A percentile compares a stretch with the other conserved stretches of the same genome.
phyloP scores from a whole-genome alignment of 2,329 filamentous ascomycete species.

The Botrytis cinerea region DNA sequence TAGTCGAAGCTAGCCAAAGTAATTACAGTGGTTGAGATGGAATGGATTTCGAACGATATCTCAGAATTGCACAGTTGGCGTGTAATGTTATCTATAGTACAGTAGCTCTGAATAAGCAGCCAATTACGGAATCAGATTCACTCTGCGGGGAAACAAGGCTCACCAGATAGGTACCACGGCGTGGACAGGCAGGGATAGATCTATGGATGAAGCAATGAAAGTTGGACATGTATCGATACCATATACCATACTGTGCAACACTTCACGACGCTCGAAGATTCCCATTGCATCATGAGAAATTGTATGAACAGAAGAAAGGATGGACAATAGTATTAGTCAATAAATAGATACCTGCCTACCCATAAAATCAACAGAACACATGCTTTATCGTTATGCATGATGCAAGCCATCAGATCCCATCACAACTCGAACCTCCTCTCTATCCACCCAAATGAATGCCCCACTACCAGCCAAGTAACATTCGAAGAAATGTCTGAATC shows the following conservation, averaged over 20 bases:
- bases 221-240: background rate
- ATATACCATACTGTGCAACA: background rate
- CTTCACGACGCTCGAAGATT: background rate
- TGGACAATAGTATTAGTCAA: background rate
- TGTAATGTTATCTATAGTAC: slow-evolving; percentile 6
- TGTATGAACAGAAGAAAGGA: background rate
- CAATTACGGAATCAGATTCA: background rate
- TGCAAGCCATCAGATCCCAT: background rate
- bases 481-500: background rate
- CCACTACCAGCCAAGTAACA: slow-evolving; percentile 7
- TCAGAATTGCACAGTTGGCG: slow-evolving; percentile 15
- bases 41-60: background rate
- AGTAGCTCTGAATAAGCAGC: background rate
- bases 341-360: background rate
- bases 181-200: background rate
- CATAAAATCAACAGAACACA: background rate
- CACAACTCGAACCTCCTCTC: background rate
- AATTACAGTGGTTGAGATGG: background rate
- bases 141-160: slow-evolving; percentile 12
- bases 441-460: background rate
- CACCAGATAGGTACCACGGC: background rate
- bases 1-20: background rate
- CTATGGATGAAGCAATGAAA: background rate
- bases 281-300: background rate
- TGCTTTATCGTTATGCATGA: slow-evolving; percentile 5